These are phyloP conservation scores for Vanrija sp. DNA, from an alignment of 1,284 basidiomycete genomes.

Conservation along the genomic window DNA sequence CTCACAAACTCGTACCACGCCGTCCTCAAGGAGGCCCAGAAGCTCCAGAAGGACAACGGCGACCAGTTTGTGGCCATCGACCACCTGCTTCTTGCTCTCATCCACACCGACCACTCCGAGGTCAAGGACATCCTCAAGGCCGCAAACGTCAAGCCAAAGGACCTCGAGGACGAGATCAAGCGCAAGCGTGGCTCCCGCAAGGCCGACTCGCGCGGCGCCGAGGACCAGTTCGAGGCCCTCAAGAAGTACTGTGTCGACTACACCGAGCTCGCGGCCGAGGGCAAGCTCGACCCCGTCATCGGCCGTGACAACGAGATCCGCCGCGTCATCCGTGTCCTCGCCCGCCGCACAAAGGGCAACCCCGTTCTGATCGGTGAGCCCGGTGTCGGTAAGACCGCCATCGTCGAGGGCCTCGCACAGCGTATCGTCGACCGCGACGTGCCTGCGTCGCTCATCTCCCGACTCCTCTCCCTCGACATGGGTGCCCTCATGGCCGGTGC, in stretches of 20 bases:
- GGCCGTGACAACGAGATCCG: slow-evolving; percentile 56
- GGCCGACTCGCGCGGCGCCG: slow-evolving; percentile 54
- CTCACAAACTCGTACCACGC: slow-evolving; percentile 62
- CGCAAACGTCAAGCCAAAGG: slow-evolving; percentile 50
- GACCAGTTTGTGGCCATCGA: slow-evolving; percentile 94
- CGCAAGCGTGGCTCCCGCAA: slow-evolving; percentile 54
- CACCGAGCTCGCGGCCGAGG: slow-evolving; percentile 52
- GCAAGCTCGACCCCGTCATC: slow-evolving; percentile 58
- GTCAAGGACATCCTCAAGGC: slow-evolving; percentile 53
- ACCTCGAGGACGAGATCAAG: slow-evolving; percentile 54
- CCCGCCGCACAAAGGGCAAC: slow-evolving; percentile 61
- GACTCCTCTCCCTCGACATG: slow-evolving; percentile 76
- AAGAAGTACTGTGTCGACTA: slow-evolving; percentile 50
- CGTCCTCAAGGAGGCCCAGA: slow-evolving; percentile 74
- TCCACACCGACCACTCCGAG: slow-evolving; percentile 53
- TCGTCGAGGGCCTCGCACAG: slow-evolving; percentile 93
- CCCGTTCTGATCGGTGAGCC: slow-evolving; percentile 68
- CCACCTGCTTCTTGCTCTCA: slow-evolving; percentile 67
- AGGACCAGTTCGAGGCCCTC: slow-evolving; percentile 52
- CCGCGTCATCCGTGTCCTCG: slow-evolving; percentile 67
- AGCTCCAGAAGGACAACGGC: slow-evolving; percentile 72
- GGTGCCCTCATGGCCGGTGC: slow-evolving; percentile 92
- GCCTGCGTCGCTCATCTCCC: slow-evolving; percentile 76
- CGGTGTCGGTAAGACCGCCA: slow-evolving; percentile 88
- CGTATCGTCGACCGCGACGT: slow-evolving; percentile 94